These are phyloP conservation scores for Fusarium sp. DNA, from an alignment of 2,329 filamentous ascomycete species.

Conservation along the genomic window DNA sequence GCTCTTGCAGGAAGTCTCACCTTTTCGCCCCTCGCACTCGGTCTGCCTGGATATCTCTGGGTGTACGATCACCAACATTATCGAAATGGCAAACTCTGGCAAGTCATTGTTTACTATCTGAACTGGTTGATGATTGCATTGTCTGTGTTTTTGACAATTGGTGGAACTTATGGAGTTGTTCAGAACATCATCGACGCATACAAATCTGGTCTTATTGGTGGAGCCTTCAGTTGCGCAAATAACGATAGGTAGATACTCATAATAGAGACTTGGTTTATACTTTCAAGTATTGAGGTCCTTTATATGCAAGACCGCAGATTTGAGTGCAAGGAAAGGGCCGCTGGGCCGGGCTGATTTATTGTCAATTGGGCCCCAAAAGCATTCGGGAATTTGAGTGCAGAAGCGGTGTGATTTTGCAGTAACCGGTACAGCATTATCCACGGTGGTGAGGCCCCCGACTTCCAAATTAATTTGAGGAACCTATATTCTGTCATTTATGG, in stretches of 20 bases:
- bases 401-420: too few species aligned
- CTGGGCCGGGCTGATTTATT: rapidly evolving
- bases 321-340: rapidly evolving
- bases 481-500: background rate
- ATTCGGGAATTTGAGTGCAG: too few species aligned
- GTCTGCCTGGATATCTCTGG: constrained; percentile 47
- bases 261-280: too few species aligned
- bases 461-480: rapidly evolving
- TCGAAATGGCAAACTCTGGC: constrained; percentile 11
- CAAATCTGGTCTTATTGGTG: constrained; percentile 15
- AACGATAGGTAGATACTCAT: constrained; percentile 2
- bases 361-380: rapidly evolving
- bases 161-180: constrained; percentile 23
- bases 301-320: background rate
- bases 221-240: constrained; percentile 21
- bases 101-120: constrained; percentile 14
- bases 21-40: constrained; percentile 48
- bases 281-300: background rate
- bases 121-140: constrained; percentile 23
- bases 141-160: constrained; percentile 16
- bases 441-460: rapidly evolving
- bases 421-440: too few species aligned
- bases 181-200: constrained; percentile 29
- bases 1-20: constrained; percentile 49
- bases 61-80: constrained; percentile 31